Conservation (phyloP, 345 rosid species). For the Eucalyptus sp. region DNA sequence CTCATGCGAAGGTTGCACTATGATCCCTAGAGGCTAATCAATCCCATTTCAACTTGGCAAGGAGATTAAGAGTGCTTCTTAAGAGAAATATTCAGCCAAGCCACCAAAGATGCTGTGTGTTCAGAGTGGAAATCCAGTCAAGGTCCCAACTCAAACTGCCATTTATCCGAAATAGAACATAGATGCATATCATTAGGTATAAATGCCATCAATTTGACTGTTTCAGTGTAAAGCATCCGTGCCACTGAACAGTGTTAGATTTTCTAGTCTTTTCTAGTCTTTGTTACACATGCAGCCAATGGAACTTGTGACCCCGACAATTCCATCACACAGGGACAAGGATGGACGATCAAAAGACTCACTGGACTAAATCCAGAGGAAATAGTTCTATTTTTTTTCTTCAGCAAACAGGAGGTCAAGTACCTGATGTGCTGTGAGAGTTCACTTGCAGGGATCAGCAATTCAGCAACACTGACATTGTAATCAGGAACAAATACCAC, state of each 20-base stretch:
- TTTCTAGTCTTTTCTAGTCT: not conserved
- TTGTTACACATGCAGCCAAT: not conserved
- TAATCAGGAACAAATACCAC: slow-evolving; percentile 45
- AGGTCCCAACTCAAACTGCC: not conserved
- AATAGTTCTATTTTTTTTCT: not conserved
- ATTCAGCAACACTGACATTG: slow-evolving; percentile 43
- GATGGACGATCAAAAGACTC: not conserved
- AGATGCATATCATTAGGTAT: not conserved
- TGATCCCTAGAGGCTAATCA: not conserved
- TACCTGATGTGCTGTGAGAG: slow-evolving; percentile 49
- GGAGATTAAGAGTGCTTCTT: not conserved
- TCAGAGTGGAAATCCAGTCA: not conserved
- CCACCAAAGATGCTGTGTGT: not conserved
- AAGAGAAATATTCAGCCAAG: not conserved
- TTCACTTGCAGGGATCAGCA: slow-evolving; percentile 42
- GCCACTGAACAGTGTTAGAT: not conserved
- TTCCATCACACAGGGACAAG: not conserved
- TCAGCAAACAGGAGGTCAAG: not conserved
- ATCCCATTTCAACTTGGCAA: not conserved
- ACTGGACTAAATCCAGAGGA: not conserved
- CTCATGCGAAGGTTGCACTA: not conserved
- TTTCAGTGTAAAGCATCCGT: not conserved
- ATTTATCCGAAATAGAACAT: not conserved
- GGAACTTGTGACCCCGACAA: not conserved
- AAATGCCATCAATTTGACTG: not conserved